Evolutionary conservation across 1,139 yeast genomes (phyloP), one percentile per base, ranked within the genome.

Genomic region (Geotrichum reessii): DNA sequence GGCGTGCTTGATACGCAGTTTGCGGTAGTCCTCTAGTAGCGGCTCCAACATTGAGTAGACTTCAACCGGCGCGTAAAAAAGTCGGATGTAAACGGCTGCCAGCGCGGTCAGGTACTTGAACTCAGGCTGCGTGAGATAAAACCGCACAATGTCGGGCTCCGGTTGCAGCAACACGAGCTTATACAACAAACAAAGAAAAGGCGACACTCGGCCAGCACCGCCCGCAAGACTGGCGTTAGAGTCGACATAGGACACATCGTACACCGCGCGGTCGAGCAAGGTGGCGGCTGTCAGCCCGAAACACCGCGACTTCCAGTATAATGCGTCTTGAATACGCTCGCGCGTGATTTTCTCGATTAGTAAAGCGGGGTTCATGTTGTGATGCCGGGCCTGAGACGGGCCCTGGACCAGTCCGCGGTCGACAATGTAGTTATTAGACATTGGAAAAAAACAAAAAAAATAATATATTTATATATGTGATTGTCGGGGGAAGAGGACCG

Each of bases 21-120:
- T 84, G 46, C 88, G 74, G 66, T 77, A 79, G 69, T 87, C 92
- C 12, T 73, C 69, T 37, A 78, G 72, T 60, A 78, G 75, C 7
- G 80, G 79, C 66, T 86, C 93, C 49, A 85, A 71, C 5, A 73
- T 63, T 12, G 61, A 59, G 69, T 82, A 85, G 0, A 84, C 77
- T 5, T 78, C 77, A 6, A 69, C 75, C 3, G 82, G 73, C 3
- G 76, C 67, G 63, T 71, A 76, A 1, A 80, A 78, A 55, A 87
- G 66, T 50, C 95, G 75, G 4, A 81, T 72, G 66, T 84, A 86
- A 27, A 84, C 66, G 40, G 87, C 79, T 1, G 83, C 80, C 61
- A 86, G 66, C 0, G 86, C 86, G 0, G 85, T 79, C 56, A 87
- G 71, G 66, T 87, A 87, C 71, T 87, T 86, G 76, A 86, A 86